phyloP scores from a whole-genome alignment of 2,329 filamentous ascomycete genomes.

The Penicillium vulpinum region DNA sequence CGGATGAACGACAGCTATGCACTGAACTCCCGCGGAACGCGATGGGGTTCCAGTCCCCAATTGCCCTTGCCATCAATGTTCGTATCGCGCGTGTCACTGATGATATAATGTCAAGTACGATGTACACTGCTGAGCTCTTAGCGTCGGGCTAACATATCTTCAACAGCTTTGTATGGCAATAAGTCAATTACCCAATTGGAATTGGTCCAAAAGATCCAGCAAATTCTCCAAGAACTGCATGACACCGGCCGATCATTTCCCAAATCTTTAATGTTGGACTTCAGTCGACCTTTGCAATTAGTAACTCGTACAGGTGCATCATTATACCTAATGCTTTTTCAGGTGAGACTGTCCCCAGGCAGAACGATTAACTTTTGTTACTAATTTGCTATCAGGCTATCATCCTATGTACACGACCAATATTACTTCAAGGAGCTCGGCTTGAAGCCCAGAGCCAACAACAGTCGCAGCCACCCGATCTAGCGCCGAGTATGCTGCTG shows the following conservation, averaged over 20 bases:
- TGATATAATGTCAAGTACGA: conserved; percentile 24
- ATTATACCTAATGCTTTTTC: conserved; percentile 24
- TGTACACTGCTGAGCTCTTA: neutral
- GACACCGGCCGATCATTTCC: conserved; percentile 19
- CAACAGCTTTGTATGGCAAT: conserved; percentile 20
- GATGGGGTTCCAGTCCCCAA: conserved; percentile 19
- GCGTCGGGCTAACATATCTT: neutral
- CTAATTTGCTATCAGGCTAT: conserved; percentile 15
- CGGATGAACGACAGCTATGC: conserved; percentile 20
- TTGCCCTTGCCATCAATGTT: conserved; percentile 21
- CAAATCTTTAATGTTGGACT: conserved; percentile 15
- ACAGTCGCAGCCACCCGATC: neutral
- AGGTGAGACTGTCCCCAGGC: conserved; percentile 3
- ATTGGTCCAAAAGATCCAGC: conserved; percentile 18
- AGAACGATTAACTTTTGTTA: neutral
- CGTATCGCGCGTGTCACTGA: conserved; percentile 24
- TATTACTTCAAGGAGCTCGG: conserved; percentile 21
- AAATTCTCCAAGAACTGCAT: conserved; percentile 19
- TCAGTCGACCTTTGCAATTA: conserved; percentile 13
- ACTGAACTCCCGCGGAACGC: conserved; percentile 16
- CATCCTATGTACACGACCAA: conserved; percentile 22
- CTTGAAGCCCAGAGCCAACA: conserved; percentile 13
- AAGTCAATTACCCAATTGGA: conserved; percentile 21
- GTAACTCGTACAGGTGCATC: conserved; percentile 25
- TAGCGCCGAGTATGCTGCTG: conserved; percentile 7